Evolutionary conservation across 441 rosid genomes (phyloP), one percentile per base, ranked within the genome.

Genomic region (Erodium moschatum): DNA sequence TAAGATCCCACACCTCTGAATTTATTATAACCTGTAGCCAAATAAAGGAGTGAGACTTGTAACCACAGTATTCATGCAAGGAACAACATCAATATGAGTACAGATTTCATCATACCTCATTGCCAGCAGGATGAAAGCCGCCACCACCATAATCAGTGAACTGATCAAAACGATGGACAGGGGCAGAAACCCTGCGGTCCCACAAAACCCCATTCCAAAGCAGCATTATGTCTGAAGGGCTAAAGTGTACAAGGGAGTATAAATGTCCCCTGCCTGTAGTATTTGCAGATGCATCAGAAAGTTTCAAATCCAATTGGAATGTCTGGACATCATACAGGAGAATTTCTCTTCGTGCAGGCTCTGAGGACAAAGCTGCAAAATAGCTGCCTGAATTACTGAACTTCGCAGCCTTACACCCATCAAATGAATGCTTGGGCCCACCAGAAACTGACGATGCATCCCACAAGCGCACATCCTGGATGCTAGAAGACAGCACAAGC

Each of bases 111-210:
- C 61, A 65, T 88, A 95, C 99, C 97, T 95, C 99, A 74, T 85
- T 92, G 71, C 97, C 89, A 78, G 97, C 89, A 78, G 99, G 99
- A 85, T 91, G 99, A 77, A 89, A 95, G 64, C 97, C 99, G 62
- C 99, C 97, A 5, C 99, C 99, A 2, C 99, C 99, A 79, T 90
- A 87, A 82, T 95, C 97, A 0, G 95, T 82, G 75, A 90, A 91
- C 75, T 91, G 97, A 78, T 95, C 99, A 73, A 95, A 91, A 35
- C 92, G 92, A 71, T 80, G 81, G 62, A 87, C 82, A 52, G 83
- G 82, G 15, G 75, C 86, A 64, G 90, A 81, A 70, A 65, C 81
- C 69, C 99, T 86, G 56, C 78, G 81, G 64, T 92, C 99, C 97
- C 97, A 95, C 63, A 95, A 75, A 64, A 85, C 82, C 35, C 99